These are phyloP conservation scores for Elasticomyces elasticus DNA, from an alignment of 495 filamentous ascomycete genomes.

Conservation along the genomic window DNA sequence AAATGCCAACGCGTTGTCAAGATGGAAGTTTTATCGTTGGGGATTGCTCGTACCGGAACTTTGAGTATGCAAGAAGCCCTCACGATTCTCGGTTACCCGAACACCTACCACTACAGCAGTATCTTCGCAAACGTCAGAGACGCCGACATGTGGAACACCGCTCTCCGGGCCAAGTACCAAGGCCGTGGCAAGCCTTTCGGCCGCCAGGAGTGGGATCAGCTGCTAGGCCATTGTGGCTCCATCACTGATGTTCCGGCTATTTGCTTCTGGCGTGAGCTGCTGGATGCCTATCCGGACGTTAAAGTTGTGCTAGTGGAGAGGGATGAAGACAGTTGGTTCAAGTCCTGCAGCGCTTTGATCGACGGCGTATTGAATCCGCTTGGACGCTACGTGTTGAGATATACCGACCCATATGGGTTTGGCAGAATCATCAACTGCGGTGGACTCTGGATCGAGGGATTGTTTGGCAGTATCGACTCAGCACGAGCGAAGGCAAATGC, in stretches of 20 bases:
- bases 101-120: conserved; percentile 15
- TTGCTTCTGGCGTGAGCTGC: conserved; percentile 12
- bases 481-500: conserved; percentile 10
- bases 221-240: conserved; percentile 16
- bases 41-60: conserved; percentile 15
- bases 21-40: conserved; percentile 14
- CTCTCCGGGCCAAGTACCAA: conserved; percentile 7
- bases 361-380: conserved; percentile 8
- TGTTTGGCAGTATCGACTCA: not conserved
- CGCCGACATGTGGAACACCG: conserved; percentile 14
- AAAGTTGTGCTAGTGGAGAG: conserved; percentile 36
- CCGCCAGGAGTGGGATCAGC: conserved; percentile 10
- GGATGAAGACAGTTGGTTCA: conserved; percentile 37
- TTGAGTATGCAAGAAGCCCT: conserved; percentile 11
- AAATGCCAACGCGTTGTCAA: conserved; percentile 1
- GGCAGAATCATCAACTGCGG: conserved; percentile 4
- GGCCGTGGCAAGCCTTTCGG: conserved; percentile 5
- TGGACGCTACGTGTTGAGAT: not conserved
- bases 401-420: conserved; percentile 9
- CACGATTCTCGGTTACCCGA: conserved; percentile 9
- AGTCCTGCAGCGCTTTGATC: not conserved
- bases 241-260: conserved; percentile 6
- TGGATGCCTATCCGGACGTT: conserved; percentile 27
- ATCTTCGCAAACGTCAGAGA: conserved; percentile 7
- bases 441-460: conserved; percentile 2